A percentile compares a stretch with the other conserved stretches of the same genome.
phyloP scores from a whole-genome alignment of 345 rosid species.

The Triadica sebifera region DNA sequence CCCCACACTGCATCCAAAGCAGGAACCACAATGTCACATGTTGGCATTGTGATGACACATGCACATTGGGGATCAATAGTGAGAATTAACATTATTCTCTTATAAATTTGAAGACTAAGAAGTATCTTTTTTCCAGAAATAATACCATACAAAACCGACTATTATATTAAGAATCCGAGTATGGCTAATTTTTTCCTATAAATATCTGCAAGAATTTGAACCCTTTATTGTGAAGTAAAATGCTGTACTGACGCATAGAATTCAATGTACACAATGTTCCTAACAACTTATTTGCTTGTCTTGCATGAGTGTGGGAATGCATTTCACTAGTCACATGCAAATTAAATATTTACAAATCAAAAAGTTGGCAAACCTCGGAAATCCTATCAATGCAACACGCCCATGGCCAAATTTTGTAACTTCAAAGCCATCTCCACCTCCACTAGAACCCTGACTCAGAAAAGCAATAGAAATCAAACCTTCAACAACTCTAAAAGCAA shows the following conservation, averaged over 20 bases:
- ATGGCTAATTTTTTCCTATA: background rate
- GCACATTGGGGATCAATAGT: background rate
- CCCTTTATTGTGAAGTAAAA: background rate
- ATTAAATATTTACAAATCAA: background rate
- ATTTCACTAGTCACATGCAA: too few relatives aligned
- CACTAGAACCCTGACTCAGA: conserved; percentile 77
- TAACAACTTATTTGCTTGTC: background rate
- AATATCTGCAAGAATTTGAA: background rate
- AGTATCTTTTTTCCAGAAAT: background rate
- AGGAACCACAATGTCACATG: conserved; percentile 7
- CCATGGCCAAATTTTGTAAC: conserved; percentile 98
- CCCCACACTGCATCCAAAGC: conserved; percentile 65
- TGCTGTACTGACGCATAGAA: background rate
- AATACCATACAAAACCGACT: background rate
- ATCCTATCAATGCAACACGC: conserved; percentile 95
- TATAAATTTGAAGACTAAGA: background rate
- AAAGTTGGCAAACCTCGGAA: conserved; percentile 71
- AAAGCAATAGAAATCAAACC: background rate
- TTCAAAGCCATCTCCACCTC: conserved; percentile 98
- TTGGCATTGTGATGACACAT: background rate
- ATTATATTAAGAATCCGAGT: background rate
- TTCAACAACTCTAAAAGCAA: background rate
- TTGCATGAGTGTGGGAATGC: conserved; percentile 1
- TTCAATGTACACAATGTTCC: background rate
- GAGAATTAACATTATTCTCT: background rate